phyloP scores from a whole-genome alignment of 768 basidiomycete species.

The Guyanaporus albipodus region DNA sequence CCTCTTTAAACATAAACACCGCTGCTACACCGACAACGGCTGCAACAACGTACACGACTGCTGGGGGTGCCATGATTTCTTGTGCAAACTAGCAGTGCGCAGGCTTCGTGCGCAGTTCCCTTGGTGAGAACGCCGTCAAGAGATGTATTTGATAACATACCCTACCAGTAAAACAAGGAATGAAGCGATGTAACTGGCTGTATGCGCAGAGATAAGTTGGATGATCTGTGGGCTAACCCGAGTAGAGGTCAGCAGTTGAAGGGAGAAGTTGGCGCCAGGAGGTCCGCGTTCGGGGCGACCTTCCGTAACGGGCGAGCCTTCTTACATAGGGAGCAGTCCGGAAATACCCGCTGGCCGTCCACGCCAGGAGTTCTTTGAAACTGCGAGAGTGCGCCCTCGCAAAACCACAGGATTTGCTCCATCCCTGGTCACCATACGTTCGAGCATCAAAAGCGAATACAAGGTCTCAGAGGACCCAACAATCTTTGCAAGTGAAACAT shows the following conservation, averaged over 20 bases:
- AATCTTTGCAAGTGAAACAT: too few relatives aligned
- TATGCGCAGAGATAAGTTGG: background rate
- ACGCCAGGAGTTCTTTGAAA: too few relatives aligned
- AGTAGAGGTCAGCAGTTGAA: background rate
- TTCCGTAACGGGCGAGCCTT: constrained; percentile 22
- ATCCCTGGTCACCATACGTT: too few relatives aligned
- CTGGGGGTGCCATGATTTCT: constrained; percentile 27
- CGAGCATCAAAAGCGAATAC: too few relatives aligned
- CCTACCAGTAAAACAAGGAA: background rate
- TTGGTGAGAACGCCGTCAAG: background rate
- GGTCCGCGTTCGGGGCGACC: background rate
- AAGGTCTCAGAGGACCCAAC: too few relatives aligned
- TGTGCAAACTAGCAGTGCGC: constrained; percentile 6
- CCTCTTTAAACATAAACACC: constrained; percentile 56
- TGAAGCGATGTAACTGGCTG: background rate
- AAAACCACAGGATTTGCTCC: too few relatives aligned
- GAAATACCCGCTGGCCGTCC: constrained; percentile 13
- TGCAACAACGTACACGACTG: constrained; percentile 47
- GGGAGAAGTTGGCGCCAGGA: constrained; percentile 2
- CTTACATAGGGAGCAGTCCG: background rate
- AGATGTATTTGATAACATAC: background rate
- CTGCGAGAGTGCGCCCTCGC: too few relatives aligned
- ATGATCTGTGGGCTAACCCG: background rate
- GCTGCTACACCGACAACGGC: constrained; percentile 50
- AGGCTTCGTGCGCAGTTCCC: constrained; percentile 13